These are phyloP conservation scores for Scutellaria minor DNA, from an alignment of 257 asterid genomes.

Conservation along the genomic window DNA sequence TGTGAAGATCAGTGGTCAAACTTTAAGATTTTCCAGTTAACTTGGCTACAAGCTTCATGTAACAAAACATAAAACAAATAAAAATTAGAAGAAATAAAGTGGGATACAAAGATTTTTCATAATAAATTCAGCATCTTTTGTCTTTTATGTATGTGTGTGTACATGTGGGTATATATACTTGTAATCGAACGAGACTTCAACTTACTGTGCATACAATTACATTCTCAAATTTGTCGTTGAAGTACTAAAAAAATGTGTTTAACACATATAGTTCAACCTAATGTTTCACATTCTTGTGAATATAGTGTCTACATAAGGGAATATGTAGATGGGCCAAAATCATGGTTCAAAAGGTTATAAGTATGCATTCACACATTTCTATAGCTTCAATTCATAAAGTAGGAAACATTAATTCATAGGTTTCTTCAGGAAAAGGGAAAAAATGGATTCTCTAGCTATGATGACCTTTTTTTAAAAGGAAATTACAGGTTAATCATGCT, in stretches of 20 bases:
- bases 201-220: neutral
- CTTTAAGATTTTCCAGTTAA: slow-evolving; percentile 28
- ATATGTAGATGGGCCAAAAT: neutral
- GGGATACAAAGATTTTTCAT: slow-evolving; percentile 1
- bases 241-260: neutral
- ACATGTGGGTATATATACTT: neutral
- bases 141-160: neutral
- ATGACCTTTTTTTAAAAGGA: neutral
- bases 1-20: slow-evolving; percentile 4
- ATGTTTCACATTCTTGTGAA: neutral
- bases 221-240: slow-evolving; percentile 15
- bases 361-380: neutral
- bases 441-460: neutral
- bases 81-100: slow-evolving; percentile 3
- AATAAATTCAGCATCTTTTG: neutral
- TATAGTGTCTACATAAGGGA: neutral
- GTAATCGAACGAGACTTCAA: neutral
- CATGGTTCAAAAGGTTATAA: neutral
- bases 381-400: slow-evolving; percentile 5
- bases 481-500: neutral
- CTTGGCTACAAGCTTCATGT: slow-evolving; percentile 18
- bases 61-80: neutral
- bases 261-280: neutral
- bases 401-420: neutral
- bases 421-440: neutral